Evolutionary conservation across 2,329 filamentous ascomycete genomes (phyloP).

Genomic region (Exophiala mesophila): DNA sequence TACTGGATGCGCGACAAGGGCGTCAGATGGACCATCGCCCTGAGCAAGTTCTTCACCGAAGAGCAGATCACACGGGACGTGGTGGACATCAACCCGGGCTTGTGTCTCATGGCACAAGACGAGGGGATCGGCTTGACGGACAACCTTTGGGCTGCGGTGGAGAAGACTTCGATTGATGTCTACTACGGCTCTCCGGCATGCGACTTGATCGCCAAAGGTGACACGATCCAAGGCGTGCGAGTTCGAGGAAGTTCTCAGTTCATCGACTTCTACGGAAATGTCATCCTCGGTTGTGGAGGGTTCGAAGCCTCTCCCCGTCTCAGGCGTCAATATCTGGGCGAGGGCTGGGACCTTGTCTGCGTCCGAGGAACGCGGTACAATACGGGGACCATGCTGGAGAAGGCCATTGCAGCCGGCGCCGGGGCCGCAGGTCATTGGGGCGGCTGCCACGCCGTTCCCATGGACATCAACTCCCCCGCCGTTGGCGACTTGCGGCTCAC

Average conservation of each 20-base stretch:
- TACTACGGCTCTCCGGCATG: slow-evolving; percentile 23
- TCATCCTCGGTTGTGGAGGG: slow-evolving; percentile 57
- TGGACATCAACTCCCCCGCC: slow-evolving; percentile 58
- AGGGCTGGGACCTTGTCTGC: slow-evolving; percentile 58
- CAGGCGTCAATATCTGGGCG: slow-evolving; percentile 52
- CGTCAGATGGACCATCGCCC: slow-evolving; percentile 55
- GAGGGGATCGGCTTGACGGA: slow-evolving; percentile 46
- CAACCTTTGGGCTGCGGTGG: slow-evolving; percentile 27
- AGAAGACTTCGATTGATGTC: slow-evolving; percentile 9
- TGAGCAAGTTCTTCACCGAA: slow-evolving; percentile 59
- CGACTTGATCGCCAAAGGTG: slow-evolving; percentile 32
- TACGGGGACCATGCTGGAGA: slow-evolving; percentile 54
- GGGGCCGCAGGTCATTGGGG: slow-evolving; percentile 55
- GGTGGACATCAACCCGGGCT: slow-evolving; percentile 42
- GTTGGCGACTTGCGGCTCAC: slow-evolving; percentile 53
- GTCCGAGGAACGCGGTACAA: slow-evolving; percentile 63
- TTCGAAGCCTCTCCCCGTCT: slow-evolving; percentile 59
- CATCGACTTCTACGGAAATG: slow-evolving; percentile 17
- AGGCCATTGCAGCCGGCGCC: slow-evolving; percentile 47
- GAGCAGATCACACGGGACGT: slow-evolving; percentile 61
- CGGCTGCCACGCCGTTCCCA: slow-evolving; percentile 60
- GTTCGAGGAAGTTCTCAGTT: slow-evolving; percentile 1
- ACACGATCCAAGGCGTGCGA: slow-evolving; percentile 22
- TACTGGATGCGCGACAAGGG: slow-evolving; percentile 54
- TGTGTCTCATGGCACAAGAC: slow-evolving; percentile 53